phyloP scores from a whole-genome alignment of 2,329 filamentous ascomycete species.

The Talaromyces sp. region DNA sequence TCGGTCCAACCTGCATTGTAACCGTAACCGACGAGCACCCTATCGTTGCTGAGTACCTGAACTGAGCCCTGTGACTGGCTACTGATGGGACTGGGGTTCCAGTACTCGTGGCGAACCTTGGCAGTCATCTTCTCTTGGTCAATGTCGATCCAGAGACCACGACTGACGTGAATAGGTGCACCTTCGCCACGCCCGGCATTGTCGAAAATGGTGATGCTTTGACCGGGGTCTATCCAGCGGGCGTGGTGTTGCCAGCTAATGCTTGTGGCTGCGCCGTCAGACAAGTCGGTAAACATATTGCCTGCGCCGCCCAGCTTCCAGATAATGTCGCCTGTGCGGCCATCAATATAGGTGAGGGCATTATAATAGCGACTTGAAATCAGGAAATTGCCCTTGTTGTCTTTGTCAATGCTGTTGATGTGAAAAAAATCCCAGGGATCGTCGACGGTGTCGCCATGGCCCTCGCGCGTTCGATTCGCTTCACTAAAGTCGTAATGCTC shows the following conservation, averaged over 20 bases:
- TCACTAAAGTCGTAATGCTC: conserved; percentile 36
- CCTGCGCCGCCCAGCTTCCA: conserved; percentile 46
- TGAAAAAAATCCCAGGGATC: conserved; percentile 52
- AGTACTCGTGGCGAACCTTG: conserved; percentile 33
- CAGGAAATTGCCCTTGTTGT: conserved; percentile 48
- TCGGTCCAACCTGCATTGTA: conserved; percentile 48
- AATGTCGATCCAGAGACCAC: conserved; percentile 41
- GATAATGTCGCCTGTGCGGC: conserved; percentile 44
- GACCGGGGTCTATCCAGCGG: conserved; percentile 16
- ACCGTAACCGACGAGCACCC: conserved; percentile 48
- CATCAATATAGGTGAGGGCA: conserved; percentile 46
- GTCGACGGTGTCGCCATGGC: conserved; percentile 14
- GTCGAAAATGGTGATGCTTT: conserved; percentile 35
- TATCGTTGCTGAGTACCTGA: conserved; percentile 39
- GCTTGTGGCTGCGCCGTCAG: conserved; percentile 9
- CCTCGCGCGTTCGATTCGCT: conserved; percentile 16
- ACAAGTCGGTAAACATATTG: conserved; percentile 9
- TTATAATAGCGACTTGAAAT: conserved; percentile 50
- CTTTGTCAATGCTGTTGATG: conserved; percentile 54
- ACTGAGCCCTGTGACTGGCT: conserved; percentile 39
- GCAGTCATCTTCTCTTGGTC: conserved; percentile 39
- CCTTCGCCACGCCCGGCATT: conserved; percentile 25
- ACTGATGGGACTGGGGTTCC: conserved; percentile 35
- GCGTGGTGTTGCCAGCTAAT: conserved; percentile 13
- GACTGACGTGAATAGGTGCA: conserved; percentile 25